Conservation (phyloP, 169 alveolate species). For the Plasmodium falciparum region DNA sequence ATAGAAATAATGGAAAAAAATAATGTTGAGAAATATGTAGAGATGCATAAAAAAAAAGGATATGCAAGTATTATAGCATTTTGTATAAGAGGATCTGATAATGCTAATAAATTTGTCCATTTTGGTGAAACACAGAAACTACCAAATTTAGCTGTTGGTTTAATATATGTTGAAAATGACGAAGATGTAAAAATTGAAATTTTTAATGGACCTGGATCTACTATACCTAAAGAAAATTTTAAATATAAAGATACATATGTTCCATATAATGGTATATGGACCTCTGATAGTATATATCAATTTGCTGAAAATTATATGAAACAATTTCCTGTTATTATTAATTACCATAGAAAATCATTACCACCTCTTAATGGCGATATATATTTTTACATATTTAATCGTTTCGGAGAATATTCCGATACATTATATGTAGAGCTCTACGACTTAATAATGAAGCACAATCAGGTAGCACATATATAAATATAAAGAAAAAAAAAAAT, state of each 20-base stretch:
- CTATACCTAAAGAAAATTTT: slow-evolving; percentile 17
- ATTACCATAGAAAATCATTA: slow-evolving; percentile 26
- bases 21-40: slow-evolving; percentile 59
- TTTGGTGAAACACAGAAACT: slow-evolving; percentile 72
- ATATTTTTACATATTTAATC: slow-evolving; percentile 28
- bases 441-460: slow-evolving; percentile 17
- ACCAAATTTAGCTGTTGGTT: slow-evolving; percentile 56
- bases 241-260: slow-evolving; percentile 45
- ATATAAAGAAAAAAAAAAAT: background rate
- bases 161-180: slow-evolving; percentile 29
- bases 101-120: slow-evolving; percentile 60
- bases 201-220: slow-evolving; percentile 69
- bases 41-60: slow-evolving; percentile 63
- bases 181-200: slow-evolving; percentile 50
- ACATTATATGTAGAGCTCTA: slow-evolving; percentile 33
- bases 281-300: slow-evolving; percentile 21
- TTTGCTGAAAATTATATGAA: slow-evolving; percentile 59
- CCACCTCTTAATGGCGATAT: slow-evolving; percentile 29
- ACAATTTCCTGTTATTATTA: slow-evolving; percentile 50
- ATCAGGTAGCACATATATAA: slow-evolving; percentile 13
- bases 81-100: slow-evolving; percentile 40
- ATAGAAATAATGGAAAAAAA: slow-evolving; percentile 45
- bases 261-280: slow-evolving; percentile 45
- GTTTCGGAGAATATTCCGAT: slow-evolving; percentile 45
- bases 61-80: slow-evolving; percentile 74